A percentile compares a stretch with the other conserved stretches of the same genome.
phyloP scores from a whole-genome alignment of 2,329 filamentous ascomycete species.

The Fusarium foetens region DNA sequence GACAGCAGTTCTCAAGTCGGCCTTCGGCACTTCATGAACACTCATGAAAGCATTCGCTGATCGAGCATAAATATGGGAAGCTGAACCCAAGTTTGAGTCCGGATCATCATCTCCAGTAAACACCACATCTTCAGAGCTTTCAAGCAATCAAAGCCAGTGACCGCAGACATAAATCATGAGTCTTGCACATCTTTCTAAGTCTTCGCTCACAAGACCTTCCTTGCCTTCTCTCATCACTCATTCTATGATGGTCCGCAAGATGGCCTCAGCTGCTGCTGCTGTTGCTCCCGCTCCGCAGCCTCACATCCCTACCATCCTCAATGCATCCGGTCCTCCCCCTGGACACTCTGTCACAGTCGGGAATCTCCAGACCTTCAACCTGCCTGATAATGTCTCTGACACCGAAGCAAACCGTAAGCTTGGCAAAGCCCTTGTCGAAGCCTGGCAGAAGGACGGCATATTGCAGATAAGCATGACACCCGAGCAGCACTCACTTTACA shows the following conservation, averaged over 20 bases:
- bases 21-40: not conserved
- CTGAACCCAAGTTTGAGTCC: not conserved
- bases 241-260: not conserved
- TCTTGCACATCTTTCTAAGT: not conserved
- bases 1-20: no score
- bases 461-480: conserved; percentile 56
- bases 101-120: not conserved
- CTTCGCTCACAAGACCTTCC: not conserved
- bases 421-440: conserved; percentile 53
- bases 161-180: not conserved
- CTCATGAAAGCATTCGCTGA: no score
- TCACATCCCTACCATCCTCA: not conserved
- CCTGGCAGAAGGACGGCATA: conserved; percentile 59
- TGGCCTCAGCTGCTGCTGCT: not conserved
- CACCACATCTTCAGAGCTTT: not conserved
- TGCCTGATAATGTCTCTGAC: conserved; percentile 52
- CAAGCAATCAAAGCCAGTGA: no score
- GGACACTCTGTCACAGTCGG: conserved; percentile 41
- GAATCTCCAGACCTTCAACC: conserved; percentile 54
- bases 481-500: conserved; percentile 50
- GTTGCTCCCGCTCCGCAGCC: not conserved
- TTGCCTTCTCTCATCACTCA: not conserved
- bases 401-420: conserved; percentile 49
- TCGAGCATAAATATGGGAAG: not conserved
- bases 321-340: conserved; percentile 41